These are phyloP conservation scores for Dioszegia aurantiaca DNA, from an alignment of 768 basidiomycete species.

Conservation along the genomic window DNA sequence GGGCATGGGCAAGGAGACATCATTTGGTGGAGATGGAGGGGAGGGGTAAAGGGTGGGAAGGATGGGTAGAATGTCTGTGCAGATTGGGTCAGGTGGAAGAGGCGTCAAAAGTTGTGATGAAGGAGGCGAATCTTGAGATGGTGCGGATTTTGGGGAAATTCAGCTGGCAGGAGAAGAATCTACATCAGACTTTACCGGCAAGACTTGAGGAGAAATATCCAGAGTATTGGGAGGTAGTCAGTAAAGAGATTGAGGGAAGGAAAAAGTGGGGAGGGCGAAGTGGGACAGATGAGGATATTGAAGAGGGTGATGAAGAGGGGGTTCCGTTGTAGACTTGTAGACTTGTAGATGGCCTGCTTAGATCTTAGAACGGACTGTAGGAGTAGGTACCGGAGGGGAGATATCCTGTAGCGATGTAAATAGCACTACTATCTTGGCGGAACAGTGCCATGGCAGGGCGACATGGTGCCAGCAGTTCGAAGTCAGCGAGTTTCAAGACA, in stretches of 20 bases:
- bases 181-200: conserved; percentile 10
- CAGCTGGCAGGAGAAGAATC: conserved; percentile 27
- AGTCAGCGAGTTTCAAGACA: too few relatives aligned
- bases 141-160: conserved; percentile 32
- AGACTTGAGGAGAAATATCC: conserved; percentile 26
- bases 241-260: conserved; percentile 9
- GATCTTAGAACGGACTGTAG: background rate
- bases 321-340: too few relatives aligned
- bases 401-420: too few relatives aligned
- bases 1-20: conserved; percentile 58
- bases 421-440: too few relatives aligned
- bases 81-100: conserved; percentile 65
- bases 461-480: too few relatives aligned
- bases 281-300: background rate
- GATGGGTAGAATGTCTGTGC: conserved; percentile 82
- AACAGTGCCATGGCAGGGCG: too few relatives aligned
- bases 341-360: background rate
- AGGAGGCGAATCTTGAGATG: conserved; percentile 12
- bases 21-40: conserved; percentile 58
- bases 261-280: background rate
- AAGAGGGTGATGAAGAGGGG: too few relatives aligned
- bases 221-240: conserved; percentile 34
- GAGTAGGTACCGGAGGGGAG: too few relatives aligned
- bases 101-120: conserved; percentile 60
- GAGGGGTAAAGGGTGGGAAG: conserved; percentile 67